Evolutionary conservation across 2,329 filamentous ascomycete species (phyloP).

Genomic region (Stylonectria norvegica): DNA sequence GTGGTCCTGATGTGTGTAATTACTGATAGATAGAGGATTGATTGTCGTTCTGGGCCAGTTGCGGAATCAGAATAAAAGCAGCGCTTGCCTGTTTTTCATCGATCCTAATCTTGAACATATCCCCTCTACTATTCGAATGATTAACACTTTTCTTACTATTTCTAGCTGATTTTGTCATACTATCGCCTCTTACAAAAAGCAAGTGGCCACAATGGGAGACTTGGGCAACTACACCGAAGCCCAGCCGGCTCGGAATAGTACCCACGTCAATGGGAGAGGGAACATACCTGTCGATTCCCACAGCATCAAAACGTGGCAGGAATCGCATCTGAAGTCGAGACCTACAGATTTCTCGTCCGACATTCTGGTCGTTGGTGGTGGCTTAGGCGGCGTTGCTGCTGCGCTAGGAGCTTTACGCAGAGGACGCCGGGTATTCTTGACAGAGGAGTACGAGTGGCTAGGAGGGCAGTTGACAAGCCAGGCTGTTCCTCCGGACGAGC

Average conservation of each 20-base stretch:
- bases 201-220: conserved; percentile 10
- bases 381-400: conserved; percentile 26
- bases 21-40: too few species aligned
- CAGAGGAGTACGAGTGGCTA: conserved; percentile 29
- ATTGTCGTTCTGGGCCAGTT: neutral
- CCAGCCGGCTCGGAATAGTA: neutral
- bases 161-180: neutral
- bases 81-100: neutral
- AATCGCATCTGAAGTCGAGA: neutral
- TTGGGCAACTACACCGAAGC: neutral
- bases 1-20: too few species aligned
- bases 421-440: conserved; percentile 22
- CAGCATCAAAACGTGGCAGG: conserved; percentile 4
- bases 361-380: conserved; percentile 23
- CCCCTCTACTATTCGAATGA: neutral
- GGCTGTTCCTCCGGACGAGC: conserved; percentile 28
- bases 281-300: neutral
- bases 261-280: neutral
- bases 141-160: neutral
- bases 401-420: conserved; percentile 25
- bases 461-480: conserved; percentile 28
- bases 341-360: conserved; percentile 18
- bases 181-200: neutral
- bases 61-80: conserved; percentile 1
- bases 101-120: neutral